Percentiles rank a stretch among this genome's conserved stretches.
These are phyloP conservation scores for Cardamine chenopodiifolia DNA, from an alignment of 345 rosid species.

Conservation along the genomic window DNA sequence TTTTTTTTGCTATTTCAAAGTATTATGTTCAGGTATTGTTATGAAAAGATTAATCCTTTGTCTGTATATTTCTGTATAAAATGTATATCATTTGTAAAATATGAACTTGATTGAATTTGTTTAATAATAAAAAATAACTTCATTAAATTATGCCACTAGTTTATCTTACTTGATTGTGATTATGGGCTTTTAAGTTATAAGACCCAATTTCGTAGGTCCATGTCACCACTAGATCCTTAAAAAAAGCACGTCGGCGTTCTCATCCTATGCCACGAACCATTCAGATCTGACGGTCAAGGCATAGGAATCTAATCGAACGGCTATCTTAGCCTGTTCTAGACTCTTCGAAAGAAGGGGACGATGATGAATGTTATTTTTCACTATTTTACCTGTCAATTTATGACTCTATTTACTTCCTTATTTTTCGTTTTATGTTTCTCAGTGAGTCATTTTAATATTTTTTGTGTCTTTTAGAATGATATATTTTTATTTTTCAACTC, in stretches of 20 bases:
- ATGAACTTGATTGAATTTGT: constrained; percentile 7
- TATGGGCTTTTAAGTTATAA: constrained; percentile 16
- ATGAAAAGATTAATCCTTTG: too few species aligned
- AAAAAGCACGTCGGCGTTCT: constrained; percentile 19
- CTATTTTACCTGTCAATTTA: constrained; percentile 33
- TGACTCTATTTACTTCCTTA: constrained; percentile 2
- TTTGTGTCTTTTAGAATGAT: not conserved
- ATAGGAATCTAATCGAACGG: constrained; percentile 54
- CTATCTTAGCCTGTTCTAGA: constrained; percentile 53
- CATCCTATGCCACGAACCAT: constrained; percentile 16
- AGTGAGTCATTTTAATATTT: not conserved
- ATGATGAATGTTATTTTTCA: constrained; percentile 5
- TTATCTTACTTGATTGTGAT: not conserved
- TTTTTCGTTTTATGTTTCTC: not conserved
- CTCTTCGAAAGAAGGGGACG: constrained; percentile 48
- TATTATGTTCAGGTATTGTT: too few species aligned
- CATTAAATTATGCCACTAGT: not conserved
- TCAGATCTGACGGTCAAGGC: constrained; percentile 45
- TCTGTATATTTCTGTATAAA: too few species aligned
- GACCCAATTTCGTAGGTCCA: constrained; percentile 43
- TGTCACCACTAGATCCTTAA: constrained; percentile 39
- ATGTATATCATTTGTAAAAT: constrained; percentile 2
- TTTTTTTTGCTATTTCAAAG: not conserved
- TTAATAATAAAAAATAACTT: too few species aligned
- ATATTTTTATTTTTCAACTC: constrained; percentile 17